Evolutionary conservation across 2,329 filamentous ascomycete species (phyloP).

Genomic region (Fusarium temperatum): DNA sequence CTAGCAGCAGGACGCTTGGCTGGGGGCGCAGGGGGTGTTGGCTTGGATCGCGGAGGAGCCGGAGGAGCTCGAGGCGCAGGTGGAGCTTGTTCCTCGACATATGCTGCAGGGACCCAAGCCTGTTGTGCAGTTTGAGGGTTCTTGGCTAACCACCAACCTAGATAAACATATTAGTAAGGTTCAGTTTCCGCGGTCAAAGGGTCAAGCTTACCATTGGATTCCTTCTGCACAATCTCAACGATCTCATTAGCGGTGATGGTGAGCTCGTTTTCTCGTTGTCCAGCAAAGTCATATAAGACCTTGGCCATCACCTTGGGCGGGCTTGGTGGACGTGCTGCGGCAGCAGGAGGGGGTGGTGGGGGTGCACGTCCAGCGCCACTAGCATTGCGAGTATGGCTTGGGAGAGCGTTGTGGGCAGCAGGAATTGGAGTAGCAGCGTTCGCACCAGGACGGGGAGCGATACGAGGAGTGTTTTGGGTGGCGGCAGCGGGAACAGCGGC

Average conservation of each 20-base stretch:
- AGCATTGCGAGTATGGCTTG: constrained; percentile 63
- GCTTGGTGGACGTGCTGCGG: constrained; percentile 59
- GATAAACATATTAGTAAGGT: constrained; percentile 45
- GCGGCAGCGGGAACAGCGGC: constrained; percentile 40
- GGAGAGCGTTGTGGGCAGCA: constrained; percentile 45
- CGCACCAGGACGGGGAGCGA: constrained; percentile 7
- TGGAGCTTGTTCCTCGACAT: constrained; percentile 84
- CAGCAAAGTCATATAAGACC: constrained; percentile 91
- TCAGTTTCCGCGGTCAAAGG: background rate
- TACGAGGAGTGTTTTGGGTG: constrained; percentile 32
- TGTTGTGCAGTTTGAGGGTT: constrained; percentile 66
- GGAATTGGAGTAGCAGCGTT: constrained; percentile 17
- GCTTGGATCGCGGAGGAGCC: constrained; percentile 71
- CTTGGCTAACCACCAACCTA: constrained; percentile 97
- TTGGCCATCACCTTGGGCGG: constrained; percentile 81
- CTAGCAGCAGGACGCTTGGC: constrained; percentile 79
- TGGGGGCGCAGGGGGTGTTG: constrained; percentile 79
- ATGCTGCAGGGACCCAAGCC: constrained; percentile 94
- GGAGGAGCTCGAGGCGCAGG: constrained; percentile 71
- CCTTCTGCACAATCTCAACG: constrained; percentile 91
- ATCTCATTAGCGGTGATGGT: constrained; percentile 82
- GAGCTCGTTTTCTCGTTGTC: constrained; percentile 86
- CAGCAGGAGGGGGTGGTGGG: constrained; percentile 69
- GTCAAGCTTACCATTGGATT: constrained; percentile 80
- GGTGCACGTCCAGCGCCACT: constrained; percentile 65